A percentile compares a stretch with the other conserved stretches of the same genome.
phyloP scores from a whole-genome alignment of 345 rosid genomes.

The Erucastrum elatum region DNA sequence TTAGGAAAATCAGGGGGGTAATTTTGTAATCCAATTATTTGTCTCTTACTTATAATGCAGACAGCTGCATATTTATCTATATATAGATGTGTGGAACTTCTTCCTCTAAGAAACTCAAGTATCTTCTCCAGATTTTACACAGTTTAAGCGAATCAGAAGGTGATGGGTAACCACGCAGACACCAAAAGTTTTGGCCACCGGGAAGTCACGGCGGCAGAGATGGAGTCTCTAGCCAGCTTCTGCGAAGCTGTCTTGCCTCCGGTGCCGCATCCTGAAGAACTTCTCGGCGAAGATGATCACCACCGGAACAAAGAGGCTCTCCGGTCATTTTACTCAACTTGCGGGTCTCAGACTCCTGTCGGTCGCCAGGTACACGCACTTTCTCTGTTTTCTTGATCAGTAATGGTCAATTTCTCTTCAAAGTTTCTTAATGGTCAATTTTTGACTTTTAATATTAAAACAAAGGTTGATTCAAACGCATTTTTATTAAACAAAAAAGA shows the following conservation, averaged over 20 bases:
- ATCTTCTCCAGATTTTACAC: background rate
- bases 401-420: no score
- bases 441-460: background rate
- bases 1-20: no score
- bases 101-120: background rate
- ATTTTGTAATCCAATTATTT: background rate
- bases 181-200: background rate
- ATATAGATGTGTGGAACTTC: background rate
- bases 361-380: slow-evolving; percentile 30
- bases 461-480: background rate
- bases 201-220: slow-evolving; percentile 53
- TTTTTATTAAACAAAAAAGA: background rate
- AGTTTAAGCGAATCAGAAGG: background rate
- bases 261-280: slow-evolving; percentile 27
- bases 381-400: background rate
- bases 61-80: slow-evolving; percentile 18
- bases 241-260: slow-evolving; percentile 65
- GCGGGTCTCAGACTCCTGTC: slow-evolving; percentile 46
- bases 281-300: background rate
- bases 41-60: background rate
- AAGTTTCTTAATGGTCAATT: background rate
- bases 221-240: slow-evolving; percentile 49
- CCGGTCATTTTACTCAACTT: slow-evolving; percentile 48
- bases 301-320: slow-evolving; percentile 31
- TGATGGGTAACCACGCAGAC: slow-evolving; percentile 26